A percentile compares a stretch with the other conserved stretches of the same genome.
Evolutionary conservation across 306 rosid genomes (phyloP).

Genomic region (Elaeagnus macrophylla): DNA sequence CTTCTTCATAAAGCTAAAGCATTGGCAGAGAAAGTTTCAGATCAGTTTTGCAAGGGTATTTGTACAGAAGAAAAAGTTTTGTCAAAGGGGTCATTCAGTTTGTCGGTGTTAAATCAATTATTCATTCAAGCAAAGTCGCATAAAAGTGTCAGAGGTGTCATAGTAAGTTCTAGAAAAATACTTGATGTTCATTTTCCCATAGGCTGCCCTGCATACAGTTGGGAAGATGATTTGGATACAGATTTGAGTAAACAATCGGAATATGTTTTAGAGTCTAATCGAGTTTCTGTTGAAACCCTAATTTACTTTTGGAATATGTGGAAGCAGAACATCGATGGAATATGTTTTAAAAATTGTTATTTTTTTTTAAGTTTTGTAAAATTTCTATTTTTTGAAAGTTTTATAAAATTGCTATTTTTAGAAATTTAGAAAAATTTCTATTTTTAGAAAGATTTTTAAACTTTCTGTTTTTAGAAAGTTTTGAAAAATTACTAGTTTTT

Average conservation of each 20-base stretch:
- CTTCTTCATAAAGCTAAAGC: constrained; percentile 39
- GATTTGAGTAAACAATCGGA: constrained; percentile 25
- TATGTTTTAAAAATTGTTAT: too few relatives aligned
- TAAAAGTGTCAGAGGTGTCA: constrained; percentile 40
- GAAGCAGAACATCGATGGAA: constrained; percentile 35
- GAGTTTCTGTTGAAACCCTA: constrained; percentile 42
- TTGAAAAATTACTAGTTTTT: too few relatives aligned
- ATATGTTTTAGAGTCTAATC: constrained; percentile 18
- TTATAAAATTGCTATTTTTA: too few relatives aligned
- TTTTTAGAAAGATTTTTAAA: too few relatives aligned
- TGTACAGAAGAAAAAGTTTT: constrained; percentile 40
- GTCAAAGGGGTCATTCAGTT: constrained; percentile 8
- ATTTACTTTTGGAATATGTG: constrained; percentile 61
- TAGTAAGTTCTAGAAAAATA: constrained; percentile 43
- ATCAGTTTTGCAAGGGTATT: constrained; percentile 23
- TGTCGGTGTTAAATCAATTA: too few relatives aligned
- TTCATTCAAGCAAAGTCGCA: neutral
- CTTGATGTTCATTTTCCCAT: constrained; percentile 47
- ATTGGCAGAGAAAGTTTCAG: constrained; percentile 34
- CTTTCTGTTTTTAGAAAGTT: too few relatives aligned
- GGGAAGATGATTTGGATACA: constrained; percentile 27
- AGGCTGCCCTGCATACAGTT: constrained; percentile 24
- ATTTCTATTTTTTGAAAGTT: too few relatives aligned
- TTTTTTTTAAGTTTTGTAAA: too few relatives aligned
- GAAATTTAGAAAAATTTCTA: too few relatives aligned